These are phyloP conservation scores for Skeletonema costatum DNA, from an alignment of 108 stramenopile species.

Conservation along the genomic window DNA sequence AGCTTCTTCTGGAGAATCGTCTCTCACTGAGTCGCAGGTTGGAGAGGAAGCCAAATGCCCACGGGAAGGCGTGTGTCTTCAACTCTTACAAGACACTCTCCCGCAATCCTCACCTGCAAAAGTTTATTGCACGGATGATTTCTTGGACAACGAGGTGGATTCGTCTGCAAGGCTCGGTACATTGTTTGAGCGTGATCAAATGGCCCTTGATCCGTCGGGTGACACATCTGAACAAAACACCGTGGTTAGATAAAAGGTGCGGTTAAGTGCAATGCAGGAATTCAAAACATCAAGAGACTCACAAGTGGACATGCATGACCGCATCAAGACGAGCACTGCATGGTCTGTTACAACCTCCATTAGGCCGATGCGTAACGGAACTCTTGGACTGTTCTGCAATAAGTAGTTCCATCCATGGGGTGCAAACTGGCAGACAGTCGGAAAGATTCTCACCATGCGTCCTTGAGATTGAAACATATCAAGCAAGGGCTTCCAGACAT, in stretches of 20 bases:
- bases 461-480: slow-evolving; percentile 21
- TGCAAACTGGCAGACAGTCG: slow-evolving; percentile 49
- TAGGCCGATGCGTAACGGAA: slow-evolving; percentile 38
- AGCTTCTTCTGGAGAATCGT: slow-evolving; percentile 14
- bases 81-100: slow-evolving; percentile 24
- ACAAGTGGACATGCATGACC: slow-evolving; percentile 46
- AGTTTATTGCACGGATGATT: slow-evolving; percentile 44
- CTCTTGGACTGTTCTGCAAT: slow-evolving; percentile 6
- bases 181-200: slow-evolving; percentile 18
- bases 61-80: slow-evolving; percentile 24
- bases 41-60: slow-evolving; percentile 28
- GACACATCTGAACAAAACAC: slow-evolving; percentile 22
- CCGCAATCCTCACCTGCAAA: slow-evolving; percentile 50
- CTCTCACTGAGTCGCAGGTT: slow-evolving; percentile 41
- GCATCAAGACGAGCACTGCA: slow-evolving; percentile 43
- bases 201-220: slow-evolving; percentile 47
- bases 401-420: slow-evolving; percentile 26
- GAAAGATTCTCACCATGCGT: slow-evolving; percentile 33
- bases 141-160: slow-evolving; percentile 27
- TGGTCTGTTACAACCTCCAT: slow-evolving; percentile 52
- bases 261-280: too few species aligned
- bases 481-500: slow-evolving; percentile 44
- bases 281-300: too few species aligned
- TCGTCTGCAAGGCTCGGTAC: slow-evolving; percentile 44
- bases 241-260: too few species aligned